A percentile compares a stretch with the other conserved stretches of the same genome.
These are phyloP conservation scores for Hordeum marinum DNA, from an alignment of 176 grass and related monocot genomes.

Conservation along the genomic window DNA sequence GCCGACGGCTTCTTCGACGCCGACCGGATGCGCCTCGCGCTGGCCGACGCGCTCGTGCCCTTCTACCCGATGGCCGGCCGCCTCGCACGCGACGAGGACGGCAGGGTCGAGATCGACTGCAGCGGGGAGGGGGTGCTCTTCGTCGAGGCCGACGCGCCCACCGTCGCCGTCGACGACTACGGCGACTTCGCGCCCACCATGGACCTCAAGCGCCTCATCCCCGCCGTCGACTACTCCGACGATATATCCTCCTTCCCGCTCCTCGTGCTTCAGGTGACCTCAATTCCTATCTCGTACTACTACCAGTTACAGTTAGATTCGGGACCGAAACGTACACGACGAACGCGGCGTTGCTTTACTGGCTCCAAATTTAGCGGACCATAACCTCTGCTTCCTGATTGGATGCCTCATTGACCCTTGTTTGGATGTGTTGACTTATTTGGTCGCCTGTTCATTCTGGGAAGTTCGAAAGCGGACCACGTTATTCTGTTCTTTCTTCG, in stretches of 20 bases:
- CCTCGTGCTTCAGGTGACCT: conserved; percentile 74
- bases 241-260: conserved; percentile 76
- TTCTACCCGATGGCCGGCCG: conserved; percentile 90
- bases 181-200: conserved; percentile 91
- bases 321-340: background rate
- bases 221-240: conserved; percentile 64
- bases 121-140: conserved; percentile 73
- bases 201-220: conserved; percentile 76
- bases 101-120: conserved; percentile 82
- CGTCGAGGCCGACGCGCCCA: conserved; percentile 66
- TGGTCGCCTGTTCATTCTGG: background rate
- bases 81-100: conserved; percentile 67
- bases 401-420: background rate
- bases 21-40: conserved; percentile 46
- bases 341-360: background rate
- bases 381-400: background rate
- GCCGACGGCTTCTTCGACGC: conserved; percentile 48
- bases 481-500: background rate
- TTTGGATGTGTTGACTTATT: conserved; percentile 8
- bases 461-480: background rate
- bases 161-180: conserved; percentile 46
- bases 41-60: conserved; percentile 56
- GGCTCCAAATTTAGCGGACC: background rate
- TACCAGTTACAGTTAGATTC: background rate
- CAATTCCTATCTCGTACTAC: background rate